Evolutionary conservation across 2,329 filamentous ascomycete genomes (phyloP).

Genomic region (Golovinomyces cichoracearum): DNA sequence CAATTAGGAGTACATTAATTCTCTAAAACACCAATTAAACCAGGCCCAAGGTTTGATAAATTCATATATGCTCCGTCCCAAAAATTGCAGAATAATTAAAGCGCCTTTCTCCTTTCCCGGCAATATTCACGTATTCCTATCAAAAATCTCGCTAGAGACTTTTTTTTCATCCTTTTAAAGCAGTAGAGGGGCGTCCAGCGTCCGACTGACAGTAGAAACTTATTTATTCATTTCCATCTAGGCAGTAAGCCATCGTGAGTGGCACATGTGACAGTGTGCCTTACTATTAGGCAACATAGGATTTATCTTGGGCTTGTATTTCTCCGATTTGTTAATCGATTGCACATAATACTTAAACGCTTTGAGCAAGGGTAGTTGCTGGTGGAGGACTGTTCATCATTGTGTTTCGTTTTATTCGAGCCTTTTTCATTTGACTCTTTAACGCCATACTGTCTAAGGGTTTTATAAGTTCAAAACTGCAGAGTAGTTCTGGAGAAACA

Average conservation of each 20-base stretch:
- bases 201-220: background rate
- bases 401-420: conserved; percentile 74
- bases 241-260: background rate
- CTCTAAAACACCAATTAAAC: too few species aligned
- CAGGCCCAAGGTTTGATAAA: too few species aligned
- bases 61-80: too few species aligned
- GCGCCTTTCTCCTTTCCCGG: too few species aligned
- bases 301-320: too few species aligned
- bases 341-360: conserved; percentile 6
- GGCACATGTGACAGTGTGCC: background rate
- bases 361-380: conserved; percentile 9
- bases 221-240: background rate
- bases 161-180: background rate
- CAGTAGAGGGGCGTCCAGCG: background rate
- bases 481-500: conserved; percentile 1
- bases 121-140: too few species aligned
- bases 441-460: conserved; percentile 84
- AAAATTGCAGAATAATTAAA: too few species aligned
- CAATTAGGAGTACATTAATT: too few species aligned
- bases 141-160: too few species aligned
- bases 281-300: too few species aligned
- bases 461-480: conserved; percentile 37
- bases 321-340: background rate
- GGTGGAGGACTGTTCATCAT: conserved; percentile 80
- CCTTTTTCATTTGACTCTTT: conserved; percentile 98